Base-by-base conservation (phyloP, 805 yeast species). In the Barnettozyma siamensis region DNA sequence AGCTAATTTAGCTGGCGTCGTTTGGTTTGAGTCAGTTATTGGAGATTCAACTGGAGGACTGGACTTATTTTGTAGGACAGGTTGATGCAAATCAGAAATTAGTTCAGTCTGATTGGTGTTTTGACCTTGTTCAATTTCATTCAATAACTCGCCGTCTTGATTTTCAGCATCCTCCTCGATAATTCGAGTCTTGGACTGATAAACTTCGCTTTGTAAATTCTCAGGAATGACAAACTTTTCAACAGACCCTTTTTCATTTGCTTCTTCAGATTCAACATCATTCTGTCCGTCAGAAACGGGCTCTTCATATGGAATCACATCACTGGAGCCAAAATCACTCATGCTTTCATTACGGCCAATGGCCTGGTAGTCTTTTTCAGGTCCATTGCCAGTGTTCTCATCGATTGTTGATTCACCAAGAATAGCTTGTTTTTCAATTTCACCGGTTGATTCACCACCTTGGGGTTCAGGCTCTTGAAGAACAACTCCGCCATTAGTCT, bases 271-370 rank as follows among this genome's bases (percentile, higher is more conserved):
- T 7, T 33, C 28, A 13, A 39, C 37, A 2, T 13, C n/a, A 1
- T 26, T 29, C 8, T 20, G 19, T 24, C 40, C 27, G 30, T 39
- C 33, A 13, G 15, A 13, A 4, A 36, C 39, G 7, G 41, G 18
- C 11, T 36, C 26, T 31, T 29, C 35, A 19, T 40, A 40, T 5
- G 40, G 38, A 15, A 21, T 32, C 13, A 37, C 36, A 17, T 33
- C 40, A 19, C 33, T 20, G 7, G 41, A 35, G 1, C 52, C 54
- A 41, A 46, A 38, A 24, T 44, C 50, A 35, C 52, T 49, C 30
- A 42, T 44, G 17, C 42, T 43, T 18, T 31, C 40, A 8, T 17
- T 36, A 8, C 16, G 12, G 24, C n/a, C n/a, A 21, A 26, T 16
- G 15, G 28, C 26, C 3, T 40, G 35, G n/a, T n/a, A n/a, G n/a